Evolutionary conservation across 2,329 filamentous ascomycete genomes (phyloP), one percentile per base, ranked within the genome.

Genomic region (Volutella citrinella): DNA sequence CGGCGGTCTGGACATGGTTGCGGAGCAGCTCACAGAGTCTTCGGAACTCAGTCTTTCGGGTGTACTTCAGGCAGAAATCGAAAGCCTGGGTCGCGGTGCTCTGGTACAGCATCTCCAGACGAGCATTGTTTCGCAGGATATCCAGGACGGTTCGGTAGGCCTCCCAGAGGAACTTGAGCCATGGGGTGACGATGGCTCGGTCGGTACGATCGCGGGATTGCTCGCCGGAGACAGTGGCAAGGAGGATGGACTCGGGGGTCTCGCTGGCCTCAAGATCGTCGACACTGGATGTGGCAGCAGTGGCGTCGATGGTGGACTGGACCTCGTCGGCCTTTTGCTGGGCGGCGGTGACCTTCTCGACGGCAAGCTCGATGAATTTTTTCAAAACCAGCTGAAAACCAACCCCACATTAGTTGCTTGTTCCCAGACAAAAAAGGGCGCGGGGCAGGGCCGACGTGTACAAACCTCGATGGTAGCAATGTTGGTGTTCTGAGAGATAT

Each of bases 141-240:
- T 98, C 93, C 57, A 98, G 78, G 24, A 98, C 93, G 22, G 93
- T 98, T 44, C 93, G 86, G 73, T 98, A 98, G 12, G 93, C 95
- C 74, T 98, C 93, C 93, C 93, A 98, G 45, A 98, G 75, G 62
- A 98, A 98, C 73, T 98, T 98, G 58, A 98, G 80, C 93, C 93
- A 98, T 40, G 93, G 93, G 18, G 93, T 98, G 41, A 98, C 93
- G 56, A 98, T 94, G 59, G 93, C 93, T 56, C 93, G 84, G 71
- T 98, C 93, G 54, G 93, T 98, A 51, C 93, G 87, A 69, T 98
- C 93, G 61, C 87, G 84, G 42, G 91, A 95, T 69, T 97, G 91
- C 71, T 98, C 93, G 47, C 93, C 93, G 23, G 93, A 98, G 42
- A 98, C 93, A 34, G 93, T 98, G 46, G 93, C 94, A 28, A 98